Percentiles rank a stretch among this genome's conserved stretches.
phyloP scores from a whole-genome alignment of 139 green algal genomes.

The Volvox africanus region DNA sequence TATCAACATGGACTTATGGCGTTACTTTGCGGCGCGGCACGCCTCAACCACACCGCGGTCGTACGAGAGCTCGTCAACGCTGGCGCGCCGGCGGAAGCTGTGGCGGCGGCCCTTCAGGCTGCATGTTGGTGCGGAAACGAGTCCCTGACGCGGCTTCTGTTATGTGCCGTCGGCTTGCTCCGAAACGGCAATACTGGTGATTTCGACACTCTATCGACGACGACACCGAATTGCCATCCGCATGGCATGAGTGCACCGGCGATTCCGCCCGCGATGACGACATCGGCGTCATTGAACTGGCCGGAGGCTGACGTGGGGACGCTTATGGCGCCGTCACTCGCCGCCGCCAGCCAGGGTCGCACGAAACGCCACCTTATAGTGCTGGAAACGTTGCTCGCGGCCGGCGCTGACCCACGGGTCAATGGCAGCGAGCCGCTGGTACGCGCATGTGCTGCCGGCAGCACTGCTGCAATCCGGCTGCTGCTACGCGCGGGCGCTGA shows the following conservation, averaged over 20 bases:
- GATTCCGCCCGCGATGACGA: no score
- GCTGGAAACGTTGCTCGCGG: neutral
- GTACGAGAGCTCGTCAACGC: constrained; percentile 15
- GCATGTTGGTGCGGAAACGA: neutral
- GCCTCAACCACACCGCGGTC: neutral
- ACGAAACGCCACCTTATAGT: neutral
- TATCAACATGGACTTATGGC: neutral
- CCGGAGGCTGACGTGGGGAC: neutral
- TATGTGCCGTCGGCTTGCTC: neutral
- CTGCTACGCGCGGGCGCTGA: constrained; percentile 33
- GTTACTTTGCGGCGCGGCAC: constrained; percentile 4
- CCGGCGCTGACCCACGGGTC: constrained; percentile 29
- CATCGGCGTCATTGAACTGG: no score
- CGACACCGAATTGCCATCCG: no score
- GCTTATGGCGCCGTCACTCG: neutral
- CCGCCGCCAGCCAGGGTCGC: constrained; percentile 16
- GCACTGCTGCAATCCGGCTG: neutral
- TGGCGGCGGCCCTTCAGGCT: constrained; percentile 18
- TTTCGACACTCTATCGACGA: neutral
- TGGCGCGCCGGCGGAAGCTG: neutral
- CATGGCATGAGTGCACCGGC: no score
- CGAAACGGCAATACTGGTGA: neutral
- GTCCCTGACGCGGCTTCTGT: neutral
- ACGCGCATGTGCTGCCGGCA: constrained; percentile 3
- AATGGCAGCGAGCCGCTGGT: constrained; percentile 6